Evolutionary conservation across 768 basidiomycete species (phyloP).

Genomic region (Cyclocybe aegerita): DNA sequence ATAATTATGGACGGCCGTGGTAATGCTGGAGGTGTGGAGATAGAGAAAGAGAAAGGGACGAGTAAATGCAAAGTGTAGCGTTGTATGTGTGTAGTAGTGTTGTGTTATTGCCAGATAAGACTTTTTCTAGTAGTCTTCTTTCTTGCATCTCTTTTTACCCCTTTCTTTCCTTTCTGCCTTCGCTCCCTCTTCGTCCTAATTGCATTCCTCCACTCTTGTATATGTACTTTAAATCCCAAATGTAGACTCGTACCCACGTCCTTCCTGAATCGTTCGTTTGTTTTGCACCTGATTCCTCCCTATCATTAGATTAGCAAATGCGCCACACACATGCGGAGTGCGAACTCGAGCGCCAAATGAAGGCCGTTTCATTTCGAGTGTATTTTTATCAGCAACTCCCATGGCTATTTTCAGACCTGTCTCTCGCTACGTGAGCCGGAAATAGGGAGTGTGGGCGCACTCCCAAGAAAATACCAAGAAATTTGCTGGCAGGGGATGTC

Average conservation of each 20-base stretch:
- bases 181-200: too few relatives aligned
- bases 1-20: constrained; percentile 8
- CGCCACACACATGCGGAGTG: too few relatives aligned
- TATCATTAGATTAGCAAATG: too few relatives aligned
- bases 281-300: too few relatives aligned
- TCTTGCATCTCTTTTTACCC: background rate
- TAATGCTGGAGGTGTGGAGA: background rate
- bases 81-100: background rate
- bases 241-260: background rate
- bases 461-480: background rate
- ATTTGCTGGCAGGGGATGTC: background rate
- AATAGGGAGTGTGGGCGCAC: background rate
- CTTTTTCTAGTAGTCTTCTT: background rate
- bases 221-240: background rate
- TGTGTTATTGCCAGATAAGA: background rate
- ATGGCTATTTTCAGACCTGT: too few relatives aligned
- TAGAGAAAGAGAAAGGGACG: too few relatives aligned
- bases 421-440: too few relatives aligned
- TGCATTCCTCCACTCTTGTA: background rate
- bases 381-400: too few relatives aligned
- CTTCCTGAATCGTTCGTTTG: background rate
- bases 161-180: too few relatives aligned
- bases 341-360: too few relatives aligned
- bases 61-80: background rate
- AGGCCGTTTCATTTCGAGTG: too few relatives aligned